Evolutionary conservation across 345 rosid genomes (phyloP), one percentile per base, ranked within the genome.

Genomic region (Crucihimalaya himalaica): DNA sequence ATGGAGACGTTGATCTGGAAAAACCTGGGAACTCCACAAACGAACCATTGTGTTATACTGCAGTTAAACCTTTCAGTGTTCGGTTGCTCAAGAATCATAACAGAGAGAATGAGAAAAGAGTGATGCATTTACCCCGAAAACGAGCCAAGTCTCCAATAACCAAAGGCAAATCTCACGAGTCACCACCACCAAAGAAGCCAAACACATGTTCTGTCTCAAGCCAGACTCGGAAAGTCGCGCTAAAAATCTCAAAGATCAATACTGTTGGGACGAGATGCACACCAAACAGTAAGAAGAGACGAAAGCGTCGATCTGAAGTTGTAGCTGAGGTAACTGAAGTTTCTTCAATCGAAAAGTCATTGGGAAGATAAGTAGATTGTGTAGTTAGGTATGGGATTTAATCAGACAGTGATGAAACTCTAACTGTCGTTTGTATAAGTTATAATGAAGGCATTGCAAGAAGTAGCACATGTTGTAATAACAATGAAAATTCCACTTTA

Each of bases 1-100:
- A 90, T 76, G 89, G 90, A 80, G 97, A 90, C 43, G 86, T 95
- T 66, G 84, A 80, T 70, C 80, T 96, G 68, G 90, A 89, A 28
- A 83, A 79, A 74, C 78, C 82, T 42, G 86, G 81, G 34, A 68
- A 27, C 46, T 57, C 79, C 5, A 64, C 18, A n/a, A 66, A 77
- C 0, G 73, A 82, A 46, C 69, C 96, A 10, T 34, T 79, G 53
- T 95, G 99, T 78, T 88, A 84, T 67, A 82, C 99, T 6, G 90
- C 88, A 18, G 77, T 20, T 39, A 90, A 86, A 61, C 97, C 98
- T 40, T 96, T 96, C 76, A 81, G 79, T 62, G 72, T 96, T 20
- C 81, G 81, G 71, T 84, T 96, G 21, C 85, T 81, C 20, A 78
- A 67, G 12, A 61, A 18, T 39, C 76, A 80, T 53, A 83, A 72